Conservation (phyloP, 2,329 filamentous ascomycete species). For the Stachybotrys chartarum region DNA sequence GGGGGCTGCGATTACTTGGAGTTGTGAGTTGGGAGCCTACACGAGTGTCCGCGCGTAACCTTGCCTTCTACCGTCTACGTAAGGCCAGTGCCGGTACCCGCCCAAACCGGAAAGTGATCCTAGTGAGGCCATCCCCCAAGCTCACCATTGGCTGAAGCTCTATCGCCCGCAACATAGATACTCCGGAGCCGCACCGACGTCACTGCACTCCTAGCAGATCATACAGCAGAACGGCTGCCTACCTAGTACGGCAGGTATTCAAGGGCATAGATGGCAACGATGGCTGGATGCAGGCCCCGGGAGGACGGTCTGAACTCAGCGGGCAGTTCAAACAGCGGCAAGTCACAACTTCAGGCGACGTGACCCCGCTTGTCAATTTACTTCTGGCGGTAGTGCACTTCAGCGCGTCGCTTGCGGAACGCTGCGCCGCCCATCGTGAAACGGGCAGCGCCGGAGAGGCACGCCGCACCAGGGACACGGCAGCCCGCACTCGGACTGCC, state of each 20-base stretch:
- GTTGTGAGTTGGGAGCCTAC: too few species aligned
- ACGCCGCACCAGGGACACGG: not conserved
- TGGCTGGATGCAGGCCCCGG: not conserved
- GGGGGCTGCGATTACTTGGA: too few species aligned
- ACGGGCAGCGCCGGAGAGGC: not conserved
- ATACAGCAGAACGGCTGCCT: too few species aligned
- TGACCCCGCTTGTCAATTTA: not conserved
- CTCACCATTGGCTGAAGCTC: not conserved
- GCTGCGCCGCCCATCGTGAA: not conserved
- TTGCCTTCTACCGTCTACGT: too few species aligned
- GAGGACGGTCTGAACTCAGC: not conserved
- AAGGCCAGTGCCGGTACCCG: too few species aligned
- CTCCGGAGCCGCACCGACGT: not conserved
- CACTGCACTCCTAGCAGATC: too few species aligned
- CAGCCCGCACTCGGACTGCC: too few species aligned
- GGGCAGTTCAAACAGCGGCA: not conserved
- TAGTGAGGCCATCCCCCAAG: not conserved
- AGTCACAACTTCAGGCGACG: not conserved
- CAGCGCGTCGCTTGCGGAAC: not conserved
- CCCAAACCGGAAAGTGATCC: not conserved
- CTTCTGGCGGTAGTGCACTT: not conserved
- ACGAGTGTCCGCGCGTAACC: too few species aligned
- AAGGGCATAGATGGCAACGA: slow-evolving; percentile 4
- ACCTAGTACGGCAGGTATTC: too few species aligned
- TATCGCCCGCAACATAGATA: not conserved